These are phyloP conservation scores for Myxozyma neglecta DNA, from an alignment of 805 yeast genomes.

Conservation along the genomic window DNA sequence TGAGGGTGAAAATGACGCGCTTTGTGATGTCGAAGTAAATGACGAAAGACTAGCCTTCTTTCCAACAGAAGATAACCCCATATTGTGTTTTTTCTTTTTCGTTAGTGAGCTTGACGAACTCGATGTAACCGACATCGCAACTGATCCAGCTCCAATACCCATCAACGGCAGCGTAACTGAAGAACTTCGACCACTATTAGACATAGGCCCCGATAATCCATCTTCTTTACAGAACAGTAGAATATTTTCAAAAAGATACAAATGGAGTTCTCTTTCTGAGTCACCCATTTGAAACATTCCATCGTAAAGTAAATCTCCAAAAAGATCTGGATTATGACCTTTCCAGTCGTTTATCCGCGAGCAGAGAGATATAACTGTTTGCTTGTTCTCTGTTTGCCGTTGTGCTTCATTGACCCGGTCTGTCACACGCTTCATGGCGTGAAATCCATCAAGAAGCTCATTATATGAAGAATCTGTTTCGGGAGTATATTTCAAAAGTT, in stretches of 20 bases:
- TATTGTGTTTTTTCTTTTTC: constrained; percentile 48
- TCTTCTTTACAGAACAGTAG: constrained; percentile 65
- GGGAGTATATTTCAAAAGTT: constrained; percentile 67
- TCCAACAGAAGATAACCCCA: constrained; percentile 54
- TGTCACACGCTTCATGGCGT: constrained; percentile 80
- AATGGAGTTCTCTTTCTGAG: constrained; percentile 81
- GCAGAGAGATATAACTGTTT: constrained; percentile 62
- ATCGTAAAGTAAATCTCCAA: constrained; percentile 81
- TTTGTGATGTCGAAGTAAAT: background rate
- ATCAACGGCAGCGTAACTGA: background rate
- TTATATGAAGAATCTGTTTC: constrained; percentile 53
- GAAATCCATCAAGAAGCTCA: constrained; percentile 70
- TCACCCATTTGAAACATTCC: constrained; percentile 48
- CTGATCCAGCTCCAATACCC: background rate
- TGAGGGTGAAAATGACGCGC: background rate
- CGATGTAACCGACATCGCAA: background rate
- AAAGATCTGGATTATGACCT: constrained; percentile 73
- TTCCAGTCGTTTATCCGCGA: constrained; percentile 88
- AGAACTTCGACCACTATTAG: background rate
- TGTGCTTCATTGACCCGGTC: constrained; percentile 89
- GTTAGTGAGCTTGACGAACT: background rate
- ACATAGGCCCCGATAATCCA: constrained; percentile 5
- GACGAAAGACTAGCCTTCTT: constrained; percentile 32
- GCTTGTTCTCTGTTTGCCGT: constrained; percentile 83
- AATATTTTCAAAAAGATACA: constrained; percentile 79